Base-by-base conservation (phyloP, 176 grass and related monocot species). In the Carex littledalei region DNA sequence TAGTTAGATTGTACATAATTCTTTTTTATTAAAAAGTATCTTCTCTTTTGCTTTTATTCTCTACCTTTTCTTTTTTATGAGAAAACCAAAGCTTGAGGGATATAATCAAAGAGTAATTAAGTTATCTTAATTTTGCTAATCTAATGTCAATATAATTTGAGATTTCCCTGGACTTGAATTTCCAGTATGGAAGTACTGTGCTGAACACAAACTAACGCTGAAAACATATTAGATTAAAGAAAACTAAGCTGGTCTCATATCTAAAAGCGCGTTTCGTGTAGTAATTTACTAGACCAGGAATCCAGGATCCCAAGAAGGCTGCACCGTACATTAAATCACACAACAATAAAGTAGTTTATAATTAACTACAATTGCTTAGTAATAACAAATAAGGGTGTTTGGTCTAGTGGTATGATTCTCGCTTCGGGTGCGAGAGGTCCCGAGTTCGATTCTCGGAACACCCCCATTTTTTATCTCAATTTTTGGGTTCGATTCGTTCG, bases 351-450 rank as follows among this genome's bases (percentile, higher is more conserved):
- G 2, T 50, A 1, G 0, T 3, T 47, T 39, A 39, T 39, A 50
- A 11, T 10, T 50, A 50, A 2, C 3, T 3, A 3, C 3, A 47
- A 10, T 47, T 47, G 45, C 1, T 47, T 43, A 6, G 2, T 1
- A 47, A 1, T 8, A 2, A 11, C 10, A 50, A 12, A 1, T 12
- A 2, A 52, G 89, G 86, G 89, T 82, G 85, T 91, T 91, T 91
- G 89, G 89, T 91, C 89, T 88, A 91, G 89, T 91, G 89, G 89
- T 91, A 91, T 91, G 89, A 91, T 91, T 91, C 86, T 91, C 89
- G 89, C 89, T 91, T 91, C 87, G 89, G 89, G 89, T 88, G 86
- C 89, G 89, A 91, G 89, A 88, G 89, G 86, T 88, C 73, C 75
- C 85, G 89, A 90, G 89, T 90, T 90, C 89, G 82, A 90, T 90